Conservation (phyloP, 2,329 filamentous ascomycete species). For the Geosmithia flava region DNA sequence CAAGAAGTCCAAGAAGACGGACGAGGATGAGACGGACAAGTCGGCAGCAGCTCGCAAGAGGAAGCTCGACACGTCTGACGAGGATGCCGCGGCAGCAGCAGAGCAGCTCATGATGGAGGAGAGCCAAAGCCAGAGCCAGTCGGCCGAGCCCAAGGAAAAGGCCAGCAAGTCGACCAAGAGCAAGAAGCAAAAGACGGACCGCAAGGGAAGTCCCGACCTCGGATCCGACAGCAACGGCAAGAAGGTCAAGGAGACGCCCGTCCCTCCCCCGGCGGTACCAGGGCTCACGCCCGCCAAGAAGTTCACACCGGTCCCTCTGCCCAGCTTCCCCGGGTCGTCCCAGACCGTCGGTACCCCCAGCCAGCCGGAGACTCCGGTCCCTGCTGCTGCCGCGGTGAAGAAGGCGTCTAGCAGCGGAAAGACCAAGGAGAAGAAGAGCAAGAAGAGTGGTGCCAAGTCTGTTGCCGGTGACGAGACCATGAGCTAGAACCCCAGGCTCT, state of each 20-base stretch:
- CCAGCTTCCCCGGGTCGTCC: conserved; percentile 18
- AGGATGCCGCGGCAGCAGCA: conserved; percentile 20
- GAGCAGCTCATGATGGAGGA: conserved; percentile 16
- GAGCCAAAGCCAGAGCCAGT: conserved; percentile 12
- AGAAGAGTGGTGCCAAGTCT: conserved; percentile 10
- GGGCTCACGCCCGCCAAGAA: conserved; percentile 6
- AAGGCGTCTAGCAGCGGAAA: conserved; percentile 4
- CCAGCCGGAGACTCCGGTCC: neutral
- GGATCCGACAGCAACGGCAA: conserved; percentile 12
- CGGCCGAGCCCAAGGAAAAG: conserved; percentile 21
- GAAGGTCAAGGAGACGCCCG: conserved; percentile 9
- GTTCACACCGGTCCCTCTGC: conserved; percentile 16
- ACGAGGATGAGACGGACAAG: neutral
- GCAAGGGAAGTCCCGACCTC: conserved; percentile 19
- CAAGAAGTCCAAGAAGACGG: neutral
- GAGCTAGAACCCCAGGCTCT: conserved; percentile 9
- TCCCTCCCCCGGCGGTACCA: conserved; percentile 5
- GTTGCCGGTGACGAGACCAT: conserved; percentile 9
- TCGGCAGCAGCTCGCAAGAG: conserved; percentile 14
- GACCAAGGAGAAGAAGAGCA: conserved; percentile 9
- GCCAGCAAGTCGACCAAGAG: neutral
- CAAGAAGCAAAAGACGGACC: conserved; percentile 23
- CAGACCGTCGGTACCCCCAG: conserved; percentile 11
- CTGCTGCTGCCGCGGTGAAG: conserved; percentile 6
- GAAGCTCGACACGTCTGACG: conserved; percentile 22